These are phyloP conservation scores for Dictyophora rubrovolvata DNA, from an alignment of 768 basidiomycete species.

Conservation along the genomic window DNA sequence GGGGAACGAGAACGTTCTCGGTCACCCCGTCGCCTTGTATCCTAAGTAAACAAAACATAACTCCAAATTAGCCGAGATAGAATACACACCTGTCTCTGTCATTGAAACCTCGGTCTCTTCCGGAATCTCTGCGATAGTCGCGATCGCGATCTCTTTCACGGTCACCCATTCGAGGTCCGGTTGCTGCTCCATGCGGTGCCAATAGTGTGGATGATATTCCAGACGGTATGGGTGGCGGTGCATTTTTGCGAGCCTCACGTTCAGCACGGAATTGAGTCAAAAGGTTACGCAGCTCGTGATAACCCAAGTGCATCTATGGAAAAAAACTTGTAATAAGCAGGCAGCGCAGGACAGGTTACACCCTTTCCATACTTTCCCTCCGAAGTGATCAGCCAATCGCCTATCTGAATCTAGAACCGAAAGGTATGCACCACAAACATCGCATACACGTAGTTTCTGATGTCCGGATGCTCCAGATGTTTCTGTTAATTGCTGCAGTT, in stretches of 20 bases:
- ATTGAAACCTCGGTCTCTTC: slow-evolving; percentile 37
- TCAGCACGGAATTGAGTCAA: slow-evolving; percentile 84
- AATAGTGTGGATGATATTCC: slow-evolving; percentile 19
- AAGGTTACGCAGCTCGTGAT: slow-evolving; percentile 96
- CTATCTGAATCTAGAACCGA: slow-evolving; percentile 97
- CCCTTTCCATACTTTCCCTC: slow-evolving; percentile 73
- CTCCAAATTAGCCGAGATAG: slow-evolving; percentile 21
- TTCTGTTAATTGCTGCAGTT: slow-evolving; percentile 92
- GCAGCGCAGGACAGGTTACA: neutral
- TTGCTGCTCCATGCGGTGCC: slow-evolving; percentile 22
- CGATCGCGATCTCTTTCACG: slow-evolving; percentile 36
- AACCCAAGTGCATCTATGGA: slow-evolving; percentile 91
- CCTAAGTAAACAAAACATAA: neutral
- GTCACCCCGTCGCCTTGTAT: slow-evolving; percentile 43
- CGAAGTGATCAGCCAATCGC: slow-evolving; percentile 98
- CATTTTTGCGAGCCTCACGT: slow-evolving; percentile 68
- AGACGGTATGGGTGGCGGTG: slow-evolving; percentile 30
- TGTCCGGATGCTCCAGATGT: slow-evolving; percentile 99
- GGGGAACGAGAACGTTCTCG: slow-evolving; percentile 68
- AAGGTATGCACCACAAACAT: slow-evolving; percentile 99
- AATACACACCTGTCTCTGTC: slow-evolving; percentile 47
- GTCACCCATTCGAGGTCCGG: slow-evolving; percentile 15
- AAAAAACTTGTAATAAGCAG: slow-evolving; percentile 6
- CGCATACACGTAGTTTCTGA: slow-evolving; percentile 98
- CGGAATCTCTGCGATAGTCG: slow-evolving; percentile 37